Base-by-base conservation (phyloP, 2,329 filamentous ascomycete genomes). In the Hymenoscyphus albidus region DNA sequence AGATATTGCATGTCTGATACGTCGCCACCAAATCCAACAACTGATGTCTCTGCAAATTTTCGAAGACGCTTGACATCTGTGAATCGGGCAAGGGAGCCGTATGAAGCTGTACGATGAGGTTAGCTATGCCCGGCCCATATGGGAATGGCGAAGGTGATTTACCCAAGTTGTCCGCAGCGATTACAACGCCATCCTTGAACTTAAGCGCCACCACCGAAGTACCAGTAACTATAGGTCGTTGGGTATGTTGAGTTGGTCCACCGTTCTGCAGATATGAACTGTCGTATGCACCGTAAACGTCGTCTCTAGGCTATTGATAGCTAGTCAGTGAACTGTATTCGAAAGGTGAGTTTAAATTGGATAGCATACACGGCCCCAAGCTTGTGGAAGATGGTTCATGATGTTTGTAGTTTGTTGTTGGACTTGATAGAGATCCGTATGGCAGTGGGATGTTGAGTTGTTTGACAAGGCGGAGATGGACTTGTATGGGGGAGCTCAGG, bases 1-100 rank as follows among this genome's bases (percentile, higher is more conserved):
- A 99, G 88, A 82, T 96, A 96, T 83, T 99, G 95, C 95, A 99
- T 98, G 82, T 99, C 95, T 70, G 92, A 96, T 73, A 99, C 89
- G 81, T 99, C 95, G 78, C 95, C 95, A 77, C 93, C 92, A 80
- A 98, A 96, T 74, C 95, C 95, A 75, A 99, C 84, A 66, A 98
- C 86, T 38, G 92, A 88, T 70, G 88, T 87, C 70, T 88, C 84
- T 80, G 93, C 92, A 80, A 98, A 98, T 73, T 88, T 85, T 73
- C 92, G 92, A 71, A 99, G 89, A 76, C 95, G 93, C 82, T 97
- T 96, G 77, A 98, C 92, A 78, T 97, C 91, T 74, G 91, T 93
- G 85, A 98, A 99, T 76, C 95, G 92, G 66, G 95, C 94, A 71
- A 94, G 91, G 64, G 95, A 97, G 77, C 95, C 95, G 79, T 99